Evolutionary conservation across 169 alveolate genomes (phyloP).

Genomic region (Miamiensis avidus): DNA sequence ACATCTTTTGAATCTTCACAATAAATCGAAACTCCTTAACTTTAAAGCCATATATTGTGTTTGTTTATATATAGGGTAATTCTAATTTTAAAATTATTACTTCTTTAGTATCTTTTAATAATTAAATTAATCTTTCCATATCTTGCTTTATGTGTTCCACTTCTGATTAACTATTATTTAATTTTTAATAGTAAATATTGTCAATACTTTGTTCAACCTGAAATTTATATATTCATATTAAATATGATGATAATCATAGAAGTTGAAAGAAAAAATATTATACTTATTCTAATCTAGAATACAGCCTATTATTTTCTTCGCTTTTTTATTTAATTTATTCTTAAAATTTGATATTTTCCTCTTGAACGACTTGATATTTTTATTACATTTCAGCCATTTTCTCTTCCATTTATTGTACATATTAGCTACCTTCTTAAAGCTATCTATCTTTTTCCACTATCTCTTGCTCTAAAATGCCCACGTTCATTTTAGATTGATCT

Average conservation of each 20-base stretch:
- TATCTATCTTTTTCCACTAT: neutral
- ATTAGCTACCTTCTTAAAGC: neutral
- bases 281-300: too few relatives aligned
- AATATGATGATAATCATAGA: too few relatives aligned
- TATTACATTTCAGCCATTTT: neutral
- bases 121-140: neutral
- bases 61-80: too few relatives aligned
- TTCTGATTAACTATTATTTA: neutral
- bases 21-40: neutral
- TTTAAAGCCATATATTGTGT: too few relatives aligned
- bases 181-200: too few relatives aligned
- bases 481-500: neutral
- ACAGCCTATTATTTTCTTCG: neutral
- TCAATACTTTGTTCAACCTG: neutral
- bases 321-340: too few relatives aligned
- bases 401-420: neutral
- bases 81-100: neutral
- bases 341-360: neutral
- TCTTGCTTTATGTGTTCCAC: neutral
- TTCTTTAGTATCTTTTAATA: neutral
- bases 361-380: neutral
- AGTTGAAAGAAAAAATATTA: too few relatives aligned
- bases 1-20: neutral
- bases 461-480: neutral
- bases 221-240: too few relatives aligned